Evolutionary conservation across 106 monocot genomes (phyloP), one percentile per base, ranked within the genome.

Genomic region (Dioscorea dumetorum): DNA sequence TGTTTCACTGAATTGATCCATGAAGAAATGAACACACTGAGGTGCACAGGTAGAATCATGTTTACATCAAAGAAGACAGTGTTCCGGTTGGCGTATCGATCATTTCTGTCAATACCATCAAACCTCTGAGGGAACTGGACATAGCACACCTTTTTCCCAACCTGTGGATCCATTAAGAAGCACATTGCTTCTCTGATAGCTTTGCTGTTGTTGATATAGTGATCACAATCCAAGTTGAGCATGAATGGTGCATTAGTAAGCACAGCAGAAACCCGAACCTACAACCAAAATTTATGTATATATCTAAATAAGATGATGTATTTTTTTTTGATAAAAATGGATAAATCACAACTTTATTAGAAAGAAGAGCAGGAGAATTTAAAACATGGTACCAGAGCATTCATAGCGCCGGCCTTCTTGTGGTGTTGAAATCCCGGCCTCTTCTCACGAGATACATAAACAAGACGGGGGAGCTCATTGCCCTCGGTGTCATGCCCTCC

Each of bases 371-470:
- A 4, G 58, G 2, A 58, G 7, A 20, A 21, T 20, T 20, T 0
- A 20, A 59, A 23, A 33, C 6, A 33, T 62, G 22, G 12, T 77
- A 97, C 95, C 81, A 97, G 69, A 49, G 95, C 81, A 62, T 97
- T 97, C 95, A 97, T 97, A 69, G 95, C 95, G 21, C 95, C 95
- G 14, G 95, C 95, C 68, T 97, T 97, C 91, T 97, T 97, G 73
- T 97, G 95, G 64, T 97, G 95, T 67, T 97, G 86, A 53, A 91
- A 97, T 1, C 95, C 95, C 13, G 95, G 95, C 11, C 95, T 79
- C 73, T 95, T 95, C 81, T 95, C 95, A 68, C 95, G 88, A 23
- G 95, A 97, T 52, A 91, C 95, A 53, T 97, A 97, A 49, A 97
- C 95, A 4, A 97, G 95, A 7, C 91, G 81, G 8, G 95, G 95